phyloP scores from a whole-genome alignment of 768 basidiomycete species.

The Tylopilus rubrobrunneus region DNA sequence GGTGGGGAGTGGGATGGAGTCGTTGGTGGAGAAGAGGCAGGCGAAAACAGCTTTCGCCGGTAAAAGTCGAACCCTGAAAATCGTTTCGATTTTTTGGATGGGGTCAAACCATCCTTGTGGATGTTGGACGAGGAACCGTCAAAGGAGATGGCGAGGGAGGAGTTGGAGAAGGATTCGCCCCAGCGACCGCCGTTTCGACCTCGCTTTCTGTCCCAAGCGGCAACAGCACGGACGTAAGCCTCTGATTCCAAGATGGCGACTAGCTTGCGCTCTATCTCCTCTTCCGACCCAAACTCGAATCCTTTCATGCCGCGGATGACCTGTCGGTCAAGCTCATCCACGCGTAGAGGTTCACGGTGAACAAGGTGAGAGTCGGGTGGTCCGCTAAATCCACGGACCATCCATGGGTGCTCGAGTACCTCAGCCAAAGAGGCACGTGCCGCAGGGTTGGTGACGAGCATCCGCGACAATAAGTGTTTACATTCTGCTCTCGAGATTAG shows the following conservation, averaged over 20 bases:
- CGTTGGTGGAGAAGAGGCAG: constrained; percentile 41
- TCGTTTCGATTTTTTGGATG: constrained; percentile 68
- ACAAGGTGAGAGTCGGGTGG: constrained; percentile 84
- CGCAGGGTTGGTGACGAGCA: constrained; percentile 93
- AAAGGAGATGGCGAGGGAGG: constrained; percentile 66
- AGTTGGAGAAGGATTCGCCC: constrained; percentile 58
- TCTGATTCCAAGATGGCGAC: constrained; percentile 74
- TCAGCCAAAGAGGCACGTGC: constrained; percentile 80
- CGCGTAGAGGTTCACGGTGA: constrained; percentile 82
- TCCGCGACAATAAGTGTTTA: constrained; percentile 87
- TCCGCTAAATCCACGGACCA: constrained; percentile 80
- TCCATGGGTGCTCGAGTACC: constrained; percentile 88
- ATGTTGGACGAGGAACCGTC: constrained; percentile 40
- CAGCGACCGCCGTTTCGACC: constrained; percentile 44
- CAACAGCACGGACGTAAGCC: constrained; percentile 65
- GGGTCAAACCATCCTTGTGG: constrained; percentile 40
- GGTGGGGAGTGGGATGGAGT: constrained; percentile 62
- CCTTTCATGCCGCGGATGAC: constrained; percentile 92
- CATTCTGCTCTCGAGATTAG: constrained; percentile 61
- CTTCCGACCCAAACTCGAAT: constrained; percentile 91
- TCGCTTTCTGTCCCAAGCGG: constrained; percentile 75
- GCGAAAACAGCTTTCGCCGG: constrained; percentile 79
- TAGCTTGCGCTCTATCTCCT: constrained; percentile 78
- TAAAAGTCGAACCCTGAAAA: constrained; percentile 97
- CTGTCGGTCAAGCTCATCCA: constrained; percentile 82